Percentiles rank a stretch among this genome's conserved stretches.
Conservation (phyloP, 805 yeast genomes). For the Kuraishia cidri region DNA sequence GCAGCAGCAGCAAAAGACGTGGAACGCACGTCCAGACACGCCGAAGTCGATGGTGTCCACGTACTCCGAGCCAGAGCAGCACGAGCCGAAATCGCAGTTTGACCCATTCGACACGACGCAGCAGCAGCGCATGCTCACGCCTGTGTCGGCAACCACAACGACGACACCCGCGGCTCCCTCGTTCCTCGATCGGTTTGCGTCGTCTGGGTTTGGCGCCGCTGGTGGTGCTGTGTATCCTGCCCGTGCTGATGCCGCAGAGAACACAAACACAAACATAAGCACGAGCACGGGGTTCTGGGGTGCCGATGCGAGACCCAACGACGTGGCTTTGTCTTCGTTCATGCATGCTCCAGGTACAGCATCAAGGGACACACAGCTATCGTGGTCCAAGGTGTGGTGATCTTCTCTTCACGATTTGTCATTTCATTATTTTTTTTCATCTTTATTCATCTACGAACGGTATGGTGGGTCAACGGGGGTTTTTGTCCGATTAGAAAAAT, state of each 20-base stretch:
- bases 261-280: not conserved
- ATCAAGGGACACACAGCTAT: too few relatives aligned
- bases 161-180: not conserved
- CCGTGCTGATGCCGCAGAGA: not conserved
- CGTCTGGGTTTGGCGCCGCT: too few relatives aligned
- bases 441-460: not conserved
- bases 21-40: not conserved
- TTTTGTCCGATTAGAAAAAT: too few relatives aligned
- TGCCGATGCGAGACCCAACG: too few relatives aligned
- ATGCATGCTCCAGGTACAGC: too few relatives aligned
- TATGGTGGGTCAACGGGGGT: not conserved
- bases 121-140: not conserved
- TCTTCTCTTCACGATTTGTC: too few relatives aligned
- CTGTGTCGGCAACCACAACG: not conserved
- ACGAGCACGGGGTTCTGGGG: not conserved
- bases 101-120: not conserved
- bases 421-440: not conserved
- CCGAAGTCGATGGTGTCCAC: conserved; percentile 1
- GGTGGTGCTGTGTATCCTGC: too few relatives aligned
- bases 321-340: too few relatives aligned
- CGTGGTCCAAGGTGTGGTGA: too few relatives aligned
- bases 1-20: not conserved
- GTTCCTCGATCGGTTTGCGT: not conserved
- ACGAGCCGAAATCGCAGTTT: conserved; percentile 1
- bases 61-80: not conserved